Base-by-base conservation (phyloP, 352 stramenopile species). In the Globisporangium irregulare region DNA sequence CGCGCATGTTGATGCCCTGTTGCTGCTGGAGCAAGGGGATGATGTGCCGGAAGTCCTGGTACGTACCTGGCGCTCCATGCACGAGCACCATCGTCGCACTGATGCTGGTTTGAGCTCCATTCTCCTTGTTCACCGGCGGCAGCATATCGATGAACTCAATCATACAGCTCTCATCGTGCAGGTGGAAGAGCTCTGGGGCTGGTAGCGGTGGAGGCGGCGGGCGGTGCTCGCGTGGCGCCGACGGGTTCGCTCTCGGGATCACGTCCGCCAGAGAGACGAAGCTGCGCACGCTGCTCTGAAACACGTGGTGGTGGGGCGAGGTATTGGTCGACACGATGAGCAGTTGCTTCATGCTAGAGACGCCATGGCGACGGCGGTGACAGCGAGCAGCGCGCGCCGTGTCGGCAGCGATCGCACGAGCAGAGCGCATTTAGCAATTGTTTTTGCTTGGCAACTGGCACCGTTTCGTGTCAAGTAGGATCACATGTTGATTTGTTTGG, bases 31-130 rank as follows among this genome's bases (percentile, higher is more conserved):
- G 63, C 63, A 73, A 59, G 18, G 68, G 78, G 25, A 79, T 68
- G 43, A 86, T 34, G 61, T 86, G 71, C 5, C 73, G 76, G 38
- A 73, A 86, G 56, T 84, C 76, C 3, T 69, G 36, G 60, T 81
- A 81, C 14, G 74, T 80, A 7, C 79, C 79, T 38, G 79, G 76
- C 2, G 76, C 76, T 14, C 79, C 76, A 53, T 86, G 79, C 1
- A 86, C 12, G 1, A 81, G 57, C n/a, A 86, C 76, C 10, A 81
- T 38, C 15, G 79, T 84, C n/a, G 56, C 57, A 24, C 15, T 14
- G 24, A 50, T 24, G 9, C 12, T 74, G n/a, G 46, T 36, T n/a
- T 20, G 14, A 10, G 20, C 38, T 29, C 27, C 15, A 22, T 24
- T 2, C 3, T 27, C 29, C 1, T 10, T 57, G 6, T 20, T 3